Base-by-base conservation (phyloP, 768 basidiomycete species). In the Dentipellis fragilis region DNA sequence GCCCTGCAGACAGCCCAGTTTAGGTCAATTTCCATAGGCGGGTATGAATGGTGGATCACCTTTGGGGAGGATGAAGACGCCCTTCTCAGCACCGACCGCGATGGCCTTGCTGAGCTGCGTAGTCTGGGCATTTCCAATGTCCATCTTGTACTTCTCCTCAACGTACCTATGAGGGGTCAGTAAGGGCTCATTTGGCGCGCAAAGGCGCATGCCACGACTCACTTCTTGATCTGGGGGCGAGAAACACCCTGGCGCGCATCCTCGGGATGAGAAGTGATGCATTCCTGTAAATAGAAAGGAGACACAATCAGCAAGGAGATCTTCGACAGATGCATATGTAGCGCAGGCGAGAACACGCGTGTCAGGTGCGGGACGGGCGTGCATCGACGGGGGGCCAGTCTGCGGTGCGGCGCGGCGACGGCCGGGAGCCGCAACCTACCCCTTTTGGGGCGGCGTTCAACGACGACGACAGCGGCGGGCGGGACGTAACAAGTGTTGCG, bases 201-300 rank as follows among this genome's bases (percentile, higher is more conserved):
- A 46, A 17, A 19, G n/a, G 42, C 42, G 19, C 42, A 19, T n/a
- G 42, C 42, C 54, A 49, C 63, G 57, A 75, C 79, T 63, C 60
- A 94, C 88, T 90, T 95, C 83, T 96, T 96, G 75, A 96, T 93
- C 65, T 85, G 80, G 54, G 85, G 89, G 49, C 94, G 85, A 62
- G 91, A 94, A 59, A 94, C 93, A 63, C 92, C 93, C 56, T 68
- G 68, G 56, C 91, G 87, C 56, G 86, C 80, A 60, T 91, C 89
- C 35, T 91, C 89, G 7, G 78, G 79, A 69, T 83, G 72, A 54
- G 73, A 76, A 58, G 77, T 70, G 69, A 95, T 89, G 64, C 89
- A 91, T 74, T 93, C 92, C 91, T 93, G 72, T 61, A 59, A 39
- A 58, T 56, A 51, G 54, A 42, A 49, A 42, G 40, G 19, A 54